Base-by-base conservation (phyloP, 306 rosid genomes). In the Quercus cerris region DNA sequence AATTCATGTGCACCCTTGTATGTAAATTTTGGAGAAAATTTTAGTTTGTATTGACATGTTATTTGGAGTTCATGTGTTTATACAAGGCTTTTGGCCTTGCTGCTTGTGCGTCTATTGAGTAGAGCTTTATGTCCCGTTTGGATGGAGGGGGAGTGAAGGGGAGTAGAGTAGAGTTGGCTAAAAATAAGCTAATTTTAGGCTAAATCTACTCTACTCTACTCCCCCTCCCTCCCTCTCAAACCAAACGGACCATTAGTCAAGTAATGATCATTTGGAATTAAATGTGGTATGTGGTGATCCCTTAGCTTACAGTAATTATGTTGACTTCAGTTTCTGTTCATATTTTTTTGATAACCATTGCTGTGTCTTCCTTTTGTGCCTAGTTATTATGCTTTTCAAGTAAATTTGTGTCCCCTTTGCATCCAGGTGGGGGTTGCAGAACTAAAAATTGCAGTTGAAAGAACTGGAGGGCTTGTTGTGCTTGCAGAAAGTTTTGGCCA, bases 401-500 rank as follows among this genome's bases (percentile, higher is more conserved):
- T 78, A 55, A 78, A 35, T 54, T 57, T 20, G 59, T 84, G 69
- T 62, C 77, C 70, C 68, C 62, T 59, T 76, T 31, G 73, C 67
- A 68, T 74, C 54, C 88, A 95, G 99, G 98, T 95, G 82, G 99
- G 99, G 20, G 87, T 95, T 88, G 99, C 98, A 63, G 99, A 95
- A 87, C 90, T 95, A 78, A 95, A 95, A 89, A 87, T 89, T 81
- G 97, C 93, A 30, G 93, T 95, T 84, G 99, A 95, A 86, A 93
- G 87, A 83, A 93, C 94, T 13, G 99, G 99, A 55, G 99, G 99
- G 79, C 90, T 95, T 70, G 98, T 93, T 82, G 97, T 93, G 78
- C 97, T 95, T 70, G 93, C 98, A 33, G 99, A 95, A 84, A 95
- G 99, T 93, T 95, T 93, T 87, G 97, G 99, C 44, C 99, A 95